Evolutionary conservation across 202 grass and related monocot species (phyloP).

Genomic region (Hordeum pubiflorum): DNA sequence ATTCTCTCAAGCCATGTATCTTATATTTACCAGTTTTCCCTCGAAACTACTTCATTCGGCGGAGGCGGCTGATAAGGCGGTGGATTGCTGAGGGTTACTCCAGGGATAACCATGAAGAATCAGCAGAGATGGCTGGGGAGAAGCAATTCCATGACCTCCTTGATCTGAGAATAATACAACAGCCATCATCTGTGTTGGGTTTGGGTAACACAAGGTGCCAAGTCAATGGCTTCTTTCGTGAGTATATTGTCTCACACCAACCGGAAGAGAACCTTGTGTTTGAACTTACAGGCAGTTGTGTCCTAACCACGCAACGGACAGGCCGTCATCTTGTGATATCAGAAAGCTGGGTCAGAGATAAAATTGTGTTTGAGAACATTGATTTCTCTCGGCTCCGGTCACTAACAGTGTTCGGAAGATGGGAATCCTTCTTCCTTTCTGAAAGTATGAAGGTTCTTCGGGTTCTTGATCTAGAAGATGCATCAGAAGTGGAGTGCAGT

Average conservation of each 20-base stretch:
- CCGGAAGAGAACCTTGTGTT: too few relatives aligned
- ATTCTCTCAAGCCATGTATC: not conserved
- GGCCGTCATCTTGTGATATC: not conserved
- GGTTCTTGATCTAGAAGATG: too few relatives aligned
- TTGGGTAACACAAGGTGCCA: not conserved
- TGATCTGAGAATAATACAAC: not conserved
- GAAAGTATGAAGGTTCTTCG: too few relatives aligned
- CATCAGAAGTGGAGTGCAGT: too few relatives aligned
- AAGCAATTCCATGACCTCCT: not conserved
- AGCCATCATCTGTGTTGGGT: not conserved
- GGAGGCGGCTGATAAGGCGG: not conserved
- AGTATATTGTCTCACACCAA: too few relatives aligned
- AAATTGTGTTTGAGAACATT: not conserved
- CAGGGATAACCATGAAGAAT: not conserved
- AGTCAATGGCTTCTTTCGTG: not conserved
- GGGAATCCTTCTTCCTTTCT: too few relatives aligned
- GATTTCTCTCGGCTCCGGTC: not conserved
- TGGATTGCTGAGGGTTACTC: constrained; percentile 7
- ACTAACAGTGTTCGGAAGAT: not conserved
- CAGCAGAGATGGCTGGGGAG: not conserved
- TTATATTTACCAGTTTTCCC: not conserved
- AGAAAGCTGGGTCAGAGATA: not conserved
- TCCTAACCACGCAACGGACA: not conserved
- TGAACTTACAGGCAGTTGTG: not conserved
- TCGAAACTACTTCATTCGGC: not conserved